phyloP scores from a whole-genome alignment of 2,329 filamentous ascomycete genomes.

The Bipolaris cookei region DNA sequence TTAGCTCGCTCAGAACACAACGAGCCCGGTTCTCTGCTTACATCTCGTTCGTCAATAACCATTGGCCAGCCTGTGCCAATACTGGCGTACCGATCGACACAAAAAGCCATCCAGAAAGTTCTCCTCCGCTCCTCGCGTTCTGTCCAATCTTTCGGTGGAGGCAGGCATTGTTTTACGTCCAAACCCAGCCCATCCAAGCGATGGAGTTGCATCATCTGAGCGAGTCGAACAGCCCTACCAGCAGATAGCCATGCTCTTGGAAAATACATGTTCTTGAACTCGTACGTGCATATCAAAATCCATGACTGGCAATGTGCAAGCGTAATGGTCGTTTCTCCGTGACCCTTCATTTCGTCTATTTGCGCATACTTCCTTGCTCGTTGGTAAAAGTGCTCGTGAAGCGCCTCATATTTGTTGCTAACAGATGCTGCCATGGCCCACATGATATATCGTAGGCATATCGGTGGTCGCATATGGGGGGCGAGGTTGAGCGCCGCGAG shows the following conservation, averaged over 20 bases:
- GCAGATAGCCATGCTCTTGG: constrained; percentile 94
- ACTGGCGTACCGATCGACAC: constrained; percentile 87
- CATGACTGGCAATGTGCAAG: constrained; percentile 87
- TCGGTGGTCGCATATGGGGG: constrained; percentile 83
- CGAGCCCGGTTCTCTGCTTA: constrained; percentile 47
- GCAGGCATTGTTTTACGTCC: constrained; percentile 91
- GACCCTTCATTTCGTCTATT: constrained; percentile 86
- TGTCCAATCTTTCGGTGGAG: constrained; percentile 88
- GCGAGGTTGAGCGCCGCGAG: constrained; percentile 87
- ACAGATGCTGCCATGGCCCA: constrained; percentile 92
- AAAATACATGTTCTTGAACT: constrained; percentile 98
- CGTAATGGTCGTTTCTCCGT: constrained; percentile 86
- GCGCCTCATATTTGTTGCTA: constrained; percentile 76
- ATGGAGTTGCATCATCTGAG: constrained; percentile 92
- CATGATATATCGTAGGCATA: constrained; percentile 90
- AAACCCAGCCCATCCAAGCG: constrained; percentile 80
- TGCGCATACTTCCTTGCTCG: constrained; percentile 89
- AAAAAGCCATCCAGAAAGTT: constrained; percentile 95
- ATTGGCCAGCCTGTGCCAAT: constrained; percentile 98
- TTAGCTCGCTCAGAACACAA: constrained; percentile 13
- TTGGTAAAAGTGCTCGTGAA: constrained; percentile 90
- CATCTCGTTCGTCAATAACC: constrained; percentile 87
- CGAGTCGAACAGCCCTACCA: constrained; percentile 78
- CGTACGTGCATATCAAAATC: constrained; percentile 78
- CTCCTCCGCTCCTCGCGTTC: constrained; percentile 88